phyloP scores from a whole-genome alignment of 192 early-diverging fungal species.

The Backusella tuberculispora region DNA sequence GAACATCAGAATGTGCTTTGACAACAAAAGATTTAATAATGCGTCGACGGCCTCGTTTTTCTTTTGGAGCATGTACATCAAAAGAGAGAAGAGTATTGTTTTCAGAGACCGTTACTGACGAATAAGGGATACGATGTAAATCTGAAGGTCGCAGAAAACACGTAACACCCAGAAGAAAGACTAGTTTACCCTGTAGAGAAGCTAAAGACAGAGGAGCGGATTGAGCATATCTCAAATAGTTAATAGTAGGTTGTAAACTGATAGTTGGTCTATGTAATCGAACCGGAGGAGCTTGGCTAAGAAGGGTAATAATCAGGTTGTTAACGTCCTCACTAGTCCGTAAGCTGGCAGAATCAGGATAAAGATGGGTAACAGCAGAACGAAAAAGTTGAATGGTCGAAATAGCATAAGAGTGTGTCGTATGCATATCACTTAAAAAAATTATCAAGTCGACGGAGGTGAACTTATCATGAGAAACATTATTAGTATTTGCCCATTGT shows the following conservation, averaged over 20 bases:
- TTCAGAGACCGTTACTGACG: not conserved
- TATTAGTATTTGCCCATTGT: not conserved
- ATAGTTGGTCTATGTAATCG: not conserved
- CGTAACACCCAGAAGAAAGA: constrained; percentile 3
- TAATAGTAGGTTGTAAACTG: not conserved
- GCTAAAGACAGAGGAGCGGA: not conserved
- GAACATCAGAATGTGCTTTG: not conserved
- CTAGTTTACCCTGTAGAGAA: not conserved
- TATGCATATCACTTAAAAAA: not conserved
- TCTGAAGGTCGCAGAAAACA: constrained; percentile 23
- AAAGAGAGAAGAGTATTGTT: not conserved
- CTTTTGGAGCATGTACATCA: constrained; percentile 14
- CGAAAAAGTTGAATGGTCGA: constrained; percentile 19
- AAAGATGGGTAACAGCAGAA: not conserved
- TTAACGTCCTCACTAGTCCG: not conserved
- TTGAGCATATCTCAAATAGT: not conserved
- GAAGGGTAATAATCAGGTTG: not conserved
- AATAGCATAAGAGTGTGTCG: not conserved
- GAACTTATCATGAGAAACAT: not conserved
- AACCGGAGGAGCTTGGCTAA: constrained; percentile 1
- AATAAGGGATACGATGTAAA: not conserved
- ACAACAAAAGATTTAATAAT: constrained; percentile 16
- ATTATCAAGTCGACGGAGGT: not conserved
- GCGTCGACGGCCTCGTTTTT: not conserved
- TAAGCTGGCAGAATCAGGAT: not conserved